These are phyloP conservation scores for Scutellaria baicalensis DNA, from an alignment of 257 asterid genomes.

Conservation along the genomic window DNA sequence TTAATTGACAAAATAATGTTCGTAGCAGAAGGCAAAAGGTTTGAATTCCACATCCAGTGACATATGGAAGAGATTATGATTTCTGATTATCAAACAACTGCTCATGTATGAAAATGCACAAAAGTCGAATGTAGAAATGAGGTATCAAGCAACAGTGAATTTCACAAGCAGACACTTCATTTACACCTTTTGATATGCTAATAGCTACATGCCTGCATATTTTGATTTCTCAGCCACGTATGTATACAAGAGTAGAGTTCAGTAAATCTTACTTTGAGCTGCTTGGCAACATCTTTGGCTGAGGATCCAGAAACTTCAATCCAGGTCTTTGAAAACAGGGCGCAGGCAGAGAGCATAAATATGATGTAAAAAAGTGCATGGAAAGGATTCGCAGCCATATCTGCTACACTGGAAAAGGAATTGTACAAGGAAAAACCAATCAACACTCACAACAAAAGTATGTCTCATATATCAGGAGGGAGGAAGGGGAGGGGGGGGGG, in stretches of 20 bases:
- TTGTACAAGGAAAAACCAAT: not conserved
- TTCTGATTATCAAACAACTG: not conserved
- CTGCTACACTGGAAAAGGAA: conserved; percentile 46
- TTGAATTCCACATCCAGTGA: not conserved
- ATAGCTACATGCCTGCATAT: not conserved
- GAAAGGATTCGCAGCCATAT: conserved; percentile 58
- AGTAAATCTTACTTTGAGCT: conserved; percentile 44
- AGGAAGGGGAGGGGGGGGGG: no score
- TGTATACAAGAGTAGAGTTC: not conserved
- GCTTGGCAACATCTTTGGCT: conserved; percentile 66
- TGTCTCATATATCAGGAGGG: not conserved
- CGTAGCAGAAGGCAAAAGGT: not conserved
- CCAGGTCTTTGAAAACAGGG: conserved; percentile 69
- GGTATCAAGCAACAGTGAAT: not conserved
- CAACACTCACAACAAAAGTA: not conserved
- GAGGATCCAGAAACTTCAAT: conserved; percentile 77
- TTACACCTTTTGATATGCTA: not conserved
- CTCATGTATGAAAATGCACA: not conserved
- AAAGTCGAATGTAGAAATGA: not conserved
- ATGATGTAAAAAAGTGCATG: conserved; percentile 58
- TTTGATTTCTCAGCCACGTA: not conserved
- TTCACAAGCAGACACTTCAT: not conserved
- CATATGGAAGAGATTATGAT: not conserved
- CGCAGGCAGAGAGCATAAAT: conserved; percentile 70
- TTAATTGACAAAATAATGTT: not conserved